Evolutionary conservation across 176 grass and related monocot genomes (phyloP).

Genomic region (Oryza coarctata): DNA sequence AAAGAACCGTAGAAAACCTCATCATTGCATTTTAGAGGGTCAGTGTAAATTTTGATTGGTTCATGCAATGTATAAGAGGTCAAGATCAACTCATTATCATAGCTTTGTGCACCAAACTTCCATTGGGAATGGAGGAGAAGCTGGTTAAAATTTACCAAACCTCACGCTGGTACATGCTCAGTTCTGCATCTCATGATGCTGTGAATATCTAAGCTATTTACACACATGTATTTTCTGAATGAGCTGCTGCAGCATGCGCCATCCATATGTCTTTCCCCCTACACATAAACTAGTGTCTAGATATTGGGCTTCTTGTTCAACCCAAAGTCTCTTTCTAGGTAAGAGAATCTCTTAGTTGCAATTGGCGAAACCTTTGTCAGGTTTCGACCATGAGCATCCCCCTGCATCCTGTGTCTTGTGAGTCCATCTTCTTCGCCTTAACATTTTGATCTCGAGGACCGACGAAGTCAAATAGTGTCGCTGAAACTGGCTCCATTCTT

Average conservation of each 20-base stretch:
- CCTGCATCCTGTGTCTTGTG: neutral
- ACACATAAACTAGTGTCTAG: conserved; percentile 44
- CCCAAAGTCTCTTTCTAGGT: conserved; percentile 50
- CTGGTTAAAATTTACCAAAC: conserved; percentile 6
- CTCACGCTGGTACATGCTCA: conserved; percentile 1
- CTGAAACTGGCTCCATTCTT: conserved; percentile 45
- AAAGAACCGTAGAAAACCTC: too few relatives aligned
- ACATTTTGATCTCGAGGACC: conserved; percentile 25
- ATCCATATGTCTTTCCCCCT: conserved; percentile 25
- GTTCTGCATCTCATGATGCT: conserved; percentile 13
- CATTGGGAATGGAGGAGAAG: neutral
- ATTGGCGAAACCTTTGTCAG: conserved; percentile 32
- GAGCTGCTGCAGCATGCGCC: neutral
- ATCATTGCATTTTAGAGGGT: too few relatives aligned
- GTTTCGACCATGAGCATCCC: conserved; percentile 24
- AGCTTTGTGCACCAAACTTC: neutral
- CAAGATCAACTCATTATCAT: neutral
- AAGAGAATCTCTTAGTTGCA: conserved; percentile 41
- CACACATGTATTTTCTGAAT: conserved; percentile 16
- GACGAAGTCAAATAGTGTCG: conserved; percentile 12
- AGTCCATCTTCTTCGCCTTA: neutral
- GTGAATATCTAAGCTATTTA: conserved; percentile 37
- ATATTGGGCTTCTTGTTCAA: conserved; percentile 49
- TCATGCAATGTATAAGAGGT: neutral
- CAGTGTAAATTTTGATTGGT: neutral